Evolutionary conservation across 345 rosid genomes (phyloP).

Genomic region (Citrus inodora): DNA sequence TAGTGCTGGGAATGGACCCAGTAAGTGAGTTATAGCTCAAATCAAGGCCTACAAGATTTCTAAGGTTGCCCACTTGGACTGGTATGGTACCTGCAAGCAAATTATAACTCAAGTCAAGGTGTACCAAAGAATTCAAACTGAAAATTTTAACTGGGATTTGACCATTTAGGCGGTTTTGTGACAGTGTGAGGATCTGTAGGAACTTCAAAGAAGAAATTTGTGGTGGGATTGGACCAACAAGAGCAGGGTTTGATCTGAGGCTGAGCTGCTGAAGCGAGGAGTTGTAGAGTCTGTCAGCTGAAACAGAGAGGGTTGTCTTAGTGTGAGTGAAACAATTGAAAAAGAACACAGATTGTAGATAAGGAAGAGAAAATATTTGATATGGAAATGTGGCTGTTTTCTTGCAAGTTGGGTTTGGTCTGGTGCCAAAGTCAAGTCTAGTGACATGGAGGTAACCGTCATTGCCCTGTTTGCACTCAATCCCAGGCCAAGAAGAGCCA

Average conservation of each 20-base stretch:
- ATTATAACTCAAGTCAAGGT: constrained; percentile 82
- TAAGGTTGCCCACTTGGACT: constrained; percentile 53
- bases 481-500: constrained; percentile 72
- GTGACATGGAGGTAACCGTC: constrained; percentile 70
- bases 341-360: constrained; percentile 67
- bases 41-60: constrained; percentile 64
- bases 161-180: constrained; percentile 71
- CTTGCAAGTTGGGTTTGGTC: constrained; percentile 71
- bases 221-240: constrained; percentile 67
- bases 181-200: constrained; percentile 65
- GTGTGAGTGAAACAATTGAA: constrained; percentile 68
- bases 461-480: constrained; percentile 64
- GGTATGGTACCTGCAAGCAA: constrained; percentile 59
- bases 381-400: constrained; percentile 56
- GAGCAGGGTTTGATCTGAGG: constrained; percentile 78
- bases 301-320: constrained; percentile 46
- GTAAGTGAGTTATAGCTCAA: constrained; percentile 66
- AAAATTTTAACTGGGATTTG: constrained; percentile 46
- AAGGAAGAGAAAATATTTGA: constrained; percentile 62
- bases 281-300: constrained; percentile 32
- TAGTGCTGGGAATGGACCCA: constrained; percentile 57
- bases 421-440: constrained; percentile 72
- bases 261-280: constrained; percentile 78
- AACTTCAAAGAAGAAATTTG: constrained; percentile 60
- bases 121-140: constrained; percentile 44